These are phyloP conservation scores for Globisporangium polare DNA, from an alignment of 352 stramenopile species.

Conservation along the genomic window DNA sequence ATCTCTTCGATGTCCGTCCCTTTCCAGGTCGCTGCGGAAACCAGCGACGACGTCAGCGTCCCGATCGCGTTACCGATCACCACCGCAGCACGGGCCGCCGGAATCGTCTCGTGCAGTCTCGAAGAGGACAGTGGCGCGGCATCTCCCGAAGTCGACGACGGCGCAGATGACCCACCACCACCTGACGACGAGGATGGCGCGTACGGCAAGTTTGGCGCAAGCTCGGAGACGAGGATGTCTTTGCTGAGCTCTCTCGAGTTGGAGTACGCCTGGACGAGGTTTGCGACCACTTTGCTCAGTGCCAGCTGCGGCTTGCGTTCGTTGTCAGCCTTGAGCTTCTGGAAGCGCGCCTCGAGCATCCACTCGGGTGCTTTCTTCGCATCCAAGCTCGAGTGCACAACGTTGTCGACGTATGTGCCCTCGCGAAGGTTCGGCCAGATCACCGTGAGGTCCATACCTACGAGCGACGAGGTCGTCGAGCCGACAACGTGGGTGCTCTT, in stretches of 20 bases:
- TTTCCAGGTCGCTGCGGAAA: slow-evolving; percentile 75
- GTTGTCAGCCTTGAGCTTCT: slow-evolving; percentile 36
- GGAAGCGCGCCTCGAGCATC: slow-evolving; percentile 50
- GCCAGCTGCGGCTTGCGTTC: slow-evolving; percentile 52
- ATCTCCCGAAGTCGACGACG: slow-evolving; percentile 11
- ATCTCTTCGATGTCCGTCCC: slow-evolving; percentile 66
- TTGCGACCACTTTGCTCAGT: slow-evolving; percentile 59
- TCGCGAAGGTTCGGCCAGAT: slow-evolving; percentile 72
- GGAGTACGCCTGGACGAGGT: slow-evolving; percentile 72
- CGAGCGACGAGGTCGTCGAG: slow-evolving; percentile 34
- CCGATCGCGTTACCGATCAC: slow-evolving; percentile 71
- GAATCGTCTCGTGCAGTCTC: slow-evolving; percentile 45
- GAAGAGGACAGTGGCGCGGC: slow-evolving; percentile 13
- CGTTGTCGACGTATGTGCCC: slow-evolving; percentile 82
- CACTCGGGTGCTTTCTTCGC: slow-evolving; percentile 59
- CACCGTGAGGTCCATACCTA: slow-evolving; percentile 50
- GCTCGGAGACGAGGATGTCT: slow-evolving; percentile 68
- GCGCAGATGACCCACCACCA: slow-evolving; percentile 2
- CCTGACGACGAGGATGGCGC: slow-evolving; percentile 8
- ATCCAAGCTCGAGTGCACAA: slow-evolving; percentile 76
- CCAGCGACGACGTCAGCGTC: slow-evolving; percentile 49
- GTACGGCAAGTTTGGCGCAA: slow-evolving; percentile 47
- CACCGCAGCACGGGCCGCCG: slow-evolving; percentile 63
- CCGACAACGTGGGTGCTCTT: slow-evolving; percentile 30
- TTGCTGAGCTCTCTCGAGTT: slow-evolving; percentile 64